These are phyloP conservation scores for Vigna hirtella DNA, from an alignment of 306 rosid genomes.

Conservation along the genomic window DNA sequence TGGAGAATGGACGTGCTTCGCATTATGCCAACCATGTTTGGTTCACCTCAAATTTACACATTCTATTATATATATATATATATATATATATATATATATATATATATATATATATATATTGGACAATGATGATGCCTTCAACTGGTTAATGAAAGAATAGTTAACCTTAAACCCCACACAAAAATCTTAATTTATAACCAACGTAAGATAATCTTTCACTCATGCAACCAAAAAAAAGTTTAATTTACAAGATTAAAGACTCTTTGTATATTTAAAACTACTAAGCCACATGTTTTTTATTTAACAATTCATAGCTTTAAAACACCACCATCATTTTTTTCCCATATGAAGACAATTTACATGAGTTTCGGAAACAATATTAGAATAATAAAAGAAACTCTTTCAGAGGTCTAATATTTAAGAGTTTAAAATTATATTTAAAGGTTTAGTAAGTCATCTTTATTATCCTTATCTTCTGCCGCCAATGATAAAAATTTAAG, in stretches of 20 bases:
- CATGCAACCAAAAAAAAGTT: background rate
- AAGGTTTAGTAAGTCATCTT: background rate
- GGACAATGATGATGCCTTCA: background rate
- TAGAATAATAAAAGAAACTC: background rate
- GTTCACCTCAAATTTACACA: constrained; percentile 15
- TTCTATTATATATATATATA: constrained; percentile 10
- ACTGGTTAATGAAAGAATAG: background rate
- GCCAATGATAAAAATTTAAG: no score
- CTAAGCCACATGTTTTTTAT: background rate
- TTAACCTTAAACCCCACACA: background rate
- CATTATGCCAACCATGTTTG: background rate
- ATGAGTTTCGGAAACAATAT: background rate
- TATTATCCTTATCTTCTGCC: background rate
- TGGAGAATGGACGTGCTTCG: background rate
- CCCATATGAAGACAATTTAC: background rate
- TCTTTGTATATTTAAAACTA: background rate
- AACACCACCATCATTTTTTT: background rate
- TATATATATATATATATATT: background rate
- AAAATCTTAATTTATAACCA: background rate
- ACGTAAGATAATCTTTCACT: background rate
- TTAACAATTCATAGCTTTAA: background rate
- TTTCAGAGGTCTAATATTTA: background rate
- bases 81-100: background rate
- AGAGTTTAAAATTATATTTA: background rate
- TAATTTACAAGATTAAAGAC: background rate